Evolutionary conservation across 2,329 filamentous ascomycete species (phyloP).

Genomic region (Fusarium solani-melongenae): DNA sequence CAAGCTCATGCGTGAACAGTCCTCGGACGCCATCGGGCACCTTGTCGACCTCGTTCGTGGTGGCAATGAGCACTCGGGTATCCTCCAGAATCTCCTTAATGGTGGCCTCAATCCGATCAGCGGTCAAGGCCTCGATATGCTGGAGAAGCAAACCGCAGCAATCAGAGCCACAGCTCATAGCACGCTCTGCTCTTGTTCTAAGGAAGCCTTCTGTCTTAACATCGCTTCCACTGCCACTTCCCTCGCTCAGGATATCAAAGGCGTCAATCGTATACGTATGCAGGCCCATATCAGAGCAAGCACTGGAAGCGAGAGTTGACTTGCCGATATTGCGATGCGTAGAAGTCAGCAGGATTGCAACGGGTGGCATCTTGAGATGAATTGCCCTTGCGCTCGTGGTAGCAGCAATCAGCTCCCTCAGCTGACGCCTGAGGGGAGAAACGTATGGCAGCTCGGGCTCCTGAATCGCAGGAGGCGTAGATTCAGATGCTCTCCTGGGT

Average conservation of each 20-base stretch:
- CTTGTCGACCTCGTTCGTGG: slow-evolving; percentile 95
- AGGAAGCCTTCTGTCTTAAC: slow-evolving; percentile 94
- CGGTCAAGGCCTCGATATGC: slow-evolving; percentile 90
- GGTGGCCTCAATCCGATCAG: slow-evolving; percentile 87
- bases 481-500: slow-evolving; percentile 59
- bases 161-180: slow-evolving; percentile 86
- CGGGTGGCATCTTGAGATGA: slow-evolving; percentile 85
- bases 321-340: slow-evolving; percentile 96
- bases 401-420: slow-evolving; percentile 87
- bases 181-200: slow-evolving; percentile 87
- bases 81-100: slow-evolving; percentile 86
- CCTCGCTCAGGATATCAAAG: slow-evolving; percentile 94
- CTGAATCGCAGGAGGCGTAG: slow-evolving; percentile 53
- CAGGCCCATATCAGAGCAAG: slow-evolving; percentile 88
- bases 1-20: slow-evolving; percentile 94
- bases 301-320: slow-evolving; percentile 77
- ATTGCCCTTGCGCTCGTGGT: slow-evolving; percentile 90
- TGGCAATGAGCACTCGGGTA: slow-evolving; percentile 87
- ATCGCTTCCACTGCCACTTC: slow-evolving; percentile 82
- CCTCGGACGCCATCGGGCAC: slow-evolving; percentile 90
- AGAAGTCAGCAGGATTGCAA: slow-evolving; percentile 89
- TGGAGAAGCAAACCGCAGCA: slow-evolving; percentile 87
- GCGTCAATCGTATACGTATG: slow-evolving; percentile 91
- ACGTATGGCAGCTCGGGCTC: slow-evolving; percentile 63
- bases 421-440: slow-evolving; percentile 72